A percentile compares a stretch with the other conserved stretches of the same genome.
Conservation (phyloP, 2,329 filamentous ascomycete species). For the Colletotrichum sp. region DNA sequence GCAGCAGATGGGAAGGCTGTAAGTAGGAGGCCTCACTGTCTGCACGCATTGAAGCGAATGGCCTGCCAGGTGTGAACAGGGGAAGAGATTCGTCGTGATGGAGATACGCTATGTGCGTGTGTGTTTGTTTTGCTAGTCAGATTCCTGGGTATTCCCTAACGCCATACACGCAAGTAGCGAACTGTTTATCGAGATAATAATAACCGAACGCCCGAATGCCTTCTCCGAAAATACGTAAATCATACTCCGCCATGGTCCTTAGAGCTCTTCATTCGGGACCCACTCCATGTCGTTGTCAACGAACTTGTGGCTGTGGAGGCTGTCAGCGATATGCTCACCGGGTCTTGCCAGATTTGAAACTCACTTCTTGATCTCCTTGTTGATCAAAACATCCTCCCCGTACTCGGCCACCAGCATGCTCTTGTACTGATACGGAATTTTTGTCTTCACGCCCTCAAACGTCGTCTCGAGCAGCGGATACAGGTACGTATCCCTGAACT, state of each 20-base stretch:
- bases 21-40: neutral
- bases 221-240: neutral
- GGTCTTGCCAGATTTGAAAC: slow-evolving; percentile 22
- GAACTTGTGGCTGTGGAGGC: slow-evolving; percentile 42
- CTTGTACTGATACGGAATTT: slow-evolving; percentile 68
- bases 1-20: neutral
- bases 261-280: slow-evolving; percentile 21
- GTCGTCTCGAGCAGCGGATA: slow-evolving; percentile 72
- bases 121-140: neutral
- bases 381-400: slow-evolving; percentile 52
- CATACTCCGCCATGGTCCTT: neutral
- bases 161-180: neutral
- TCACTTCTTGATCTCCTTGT: slow-evolving; percentile 59
- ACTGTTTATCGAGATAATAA: neutral
- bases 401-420: slow-evolving; percentile 66
- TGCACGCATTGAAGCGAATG: neutral
- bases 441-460: slow-evolving; percentile 70
- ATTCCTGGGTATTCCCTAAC: slow-evolving; percentile 18
- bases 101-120: neutral
- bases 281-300: slow-evolving; percentile 41
- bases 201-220: neutral
- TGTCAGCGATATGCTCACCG: slow-evolving; percentile 14
- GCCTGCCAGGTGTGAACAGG: neutral
- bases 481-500: slow-evolving; percentile 62
- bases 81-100: neutral